These are phyloP conservation scores for Ampelomyces quisqualis DNA, from an alignment of 2,329 filamentous ascomycete species.

Conservation along the genomic window DNA sequence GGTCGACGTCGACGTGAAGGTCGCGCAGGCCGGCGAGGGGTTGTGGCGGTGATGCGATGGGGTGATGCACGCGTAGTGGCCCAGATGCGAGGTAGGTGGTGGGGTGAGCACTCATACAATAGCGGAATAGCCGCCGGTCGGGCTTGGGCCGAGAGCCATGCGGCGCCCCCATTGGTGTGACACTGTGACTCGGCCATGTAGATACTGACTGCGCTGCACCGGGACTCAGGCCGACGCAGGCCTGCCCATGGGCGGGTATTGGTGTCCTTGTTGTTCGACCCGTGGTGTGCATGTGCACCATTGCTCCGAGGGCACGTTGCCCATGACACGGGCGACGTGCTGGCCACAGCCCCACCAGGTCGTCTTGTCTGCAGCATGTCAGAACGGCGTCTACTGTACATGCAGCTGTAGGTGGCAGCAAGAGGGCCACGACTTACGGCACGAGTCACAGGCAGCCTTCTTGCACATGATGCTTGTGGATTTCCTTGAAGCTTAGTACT, in stretches of 20 bases:
- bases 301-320: conserved; percentile 57
- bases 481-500: too few relatives aligned
- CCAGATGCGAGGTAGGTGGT: conserved; percentile 5
- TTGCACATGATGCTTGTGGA: conserved; percentile 60
- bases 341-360: conserved; percentile 67
- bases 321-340: conserved; percentile 64
- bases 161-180: conserved; percentile 26
- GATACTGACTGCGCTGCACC: too few relatives aligned
- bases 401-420: not conserved
- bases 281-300: conserved; percentile 68
- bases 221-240: conserved; percentile 30
- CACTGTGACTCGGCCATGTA: conserved; percentile 16
- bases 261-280: conserved; percentile 60
- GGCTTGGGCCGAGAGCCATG: conserved; percentile 8
- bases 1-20: not conserved
- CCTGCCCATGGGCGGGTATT: conserved; percentile 65
- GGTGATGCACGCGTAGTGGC: not conserved
- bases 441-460: conserved; percentile 62
- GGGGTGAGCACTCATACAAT: too few relatives aligned
- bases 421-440: conserved; percentile 53
- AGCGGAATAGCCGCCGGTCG: conserved; percentile 4
- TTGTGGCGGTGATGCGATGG: conserved; percentile 1
- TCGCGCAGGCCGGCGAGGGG: not conserved
- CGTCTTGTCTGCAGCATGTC: conserved; percentile 50
- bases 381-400: too few relatives aligned